Conservation (phyloP, 2,329 filamentous ascomycete genomes). For the Periglandula ipomoeae region DNA sequence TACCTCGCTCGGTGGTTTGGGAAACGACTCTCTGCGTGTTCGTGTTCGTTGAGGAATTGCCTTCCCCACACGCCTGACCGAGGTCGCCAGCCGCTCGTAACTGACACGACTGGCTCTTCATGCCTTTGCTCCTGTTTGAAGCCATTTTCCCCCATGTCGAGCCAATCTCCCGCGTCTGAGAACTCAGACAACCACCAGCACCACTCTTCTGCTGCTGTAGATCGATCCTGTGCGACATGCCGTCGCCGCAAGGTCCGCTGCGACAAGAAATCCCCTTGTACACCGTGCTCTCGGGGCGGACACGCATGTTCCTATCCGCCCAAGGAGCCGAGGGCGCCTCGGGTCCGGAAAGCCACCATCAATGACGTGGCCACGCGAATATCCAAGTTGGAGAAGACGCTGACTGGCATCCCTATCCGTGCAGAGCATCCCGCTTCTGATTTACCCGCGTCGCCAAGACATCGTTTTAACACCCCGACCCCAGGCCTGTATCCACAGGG, state of each 20-base stretch:
- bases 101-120: too few relatives aligned
- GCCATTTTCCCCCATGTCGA: too few relatives aligned
- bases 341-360: constrained; percentile 20
- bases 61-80: too few relatives aligned
- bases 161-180: constrained; percentile 1
- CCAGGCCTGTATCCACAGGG: too few relatives aligned
- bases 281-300: constrained; percentile 50
- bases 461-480: too few relatives aligned
- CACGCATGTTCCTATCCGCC: constrained; percentile 22
- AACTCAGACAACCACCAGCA: too few relatives aligned
- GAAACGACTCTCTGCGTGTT: too few relatives aligned
- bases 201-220: not conserved
- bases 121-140: too few relatives aligned
- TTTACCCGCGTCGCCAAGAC: not conserved
- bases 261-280: constrained; percentile 62
- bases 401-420: not conserved
- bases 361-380: constrained; percentile 26
- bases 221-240: constrained; percentile 31
- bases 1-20: too few relatives aligned
- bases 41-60: too few relatives aligned
- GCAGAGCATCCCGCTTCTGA: not conserved
- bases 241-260: constrained; percentile 57
- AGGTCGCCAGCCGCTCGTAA: too few relatives aligned
- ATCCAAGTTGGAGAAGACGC: constrained; percentile 23
- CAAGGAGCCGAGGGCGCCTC: constrained; percentile 15